Conservation (phyloP, 1,284 basidiomycete genomes). For the Xerocomus cyaneibrunnescens region DNA sequence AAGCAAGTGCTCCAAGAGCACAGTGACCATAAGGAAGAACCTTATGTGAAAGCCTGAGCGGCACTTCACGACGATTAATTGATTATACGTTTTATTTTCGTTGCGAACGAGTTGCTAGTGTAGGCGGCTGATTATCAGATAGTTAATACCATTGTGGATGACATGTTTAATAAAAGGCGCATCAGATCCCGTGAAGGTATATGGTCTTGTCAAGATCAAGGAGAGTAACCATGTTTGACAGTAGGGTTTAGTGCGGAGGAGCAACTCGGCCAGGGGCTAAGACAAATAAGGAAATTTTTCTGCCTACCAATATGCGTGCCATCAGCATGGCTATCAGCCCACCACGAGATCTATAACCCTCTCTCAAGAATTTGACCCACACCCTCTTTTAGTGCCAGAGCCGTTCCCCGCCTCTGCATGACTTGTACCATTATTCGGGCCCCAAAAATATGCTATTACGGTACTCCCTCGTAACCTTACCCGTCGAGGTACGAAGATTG, state of each 20-base stretch:
- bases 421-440: neutral
- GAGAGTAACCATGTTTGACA: no score
- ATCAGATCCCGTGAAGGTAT: no score
- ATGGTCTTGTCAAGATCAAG: no score
- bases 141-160: neutral
- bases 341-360: no score
- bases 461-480: slow-evolving; percentile 38
- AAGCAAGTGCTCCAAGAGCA: slow-evolving; percentile 15
- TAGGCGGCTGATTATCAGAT: neutral
- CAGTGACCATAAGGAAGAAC: slow-evolving; percentile 4
- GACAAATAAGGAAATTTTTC: neutral
- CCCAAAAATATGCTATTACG: slow-evolving; percentile 39
- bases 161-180: neutral
- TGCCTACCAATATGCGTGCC: no score
- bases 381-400: no score
- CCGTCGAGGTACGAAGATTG: slow-evolving; percentile 43
- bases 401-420: neutral
- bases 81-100: neutral
- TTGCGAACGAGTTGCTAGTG: neutral
- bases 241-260: no score
- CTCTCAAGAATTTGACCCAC: no score
- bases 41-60: slow-evolving; percentile 4
- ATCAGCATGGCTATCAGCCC: no score
- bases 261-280: neutral
- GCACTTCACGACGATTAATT: neutral